A percentile compares a stretch with the other conserved stretches of the same genome.
These are phyloP conservation scores for Staphylotrichum longicolle DNA, from an alignment of 495 filamentous ascomycete species.

Conservation along the genomic window DNA sequence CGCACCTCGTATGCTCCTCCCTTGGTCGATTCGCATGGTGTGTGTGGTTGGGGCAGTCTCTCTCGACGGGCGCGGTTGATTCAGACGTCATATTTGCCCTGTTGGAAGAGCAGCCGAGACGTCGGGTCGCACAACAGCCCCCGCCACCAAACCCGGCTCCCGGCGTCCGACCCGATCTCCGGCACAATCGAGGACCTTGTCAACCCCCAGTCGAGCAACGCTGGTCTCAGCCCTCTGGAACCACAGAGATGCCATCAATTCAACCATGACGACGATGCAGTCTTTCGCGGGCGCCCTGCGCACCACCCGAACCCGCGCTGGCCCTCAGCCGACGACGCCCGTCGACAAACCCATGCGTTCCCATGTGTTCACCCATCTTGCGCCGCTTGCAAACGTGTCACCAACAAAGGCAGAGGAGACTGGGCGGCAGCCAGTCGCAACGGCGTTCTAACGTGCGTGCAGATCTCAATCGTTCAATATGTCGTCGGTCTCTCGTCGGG, in stretches of 20 bases:
- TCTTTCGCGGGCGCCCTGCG: background rate
- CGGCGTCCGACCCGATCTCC: background rate
- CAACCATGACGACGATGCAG: background rate
- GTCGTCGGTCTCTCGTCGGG: slow-evolving; percentile 94
- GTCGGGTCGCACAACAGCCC: slow-evolving; percentile 16
- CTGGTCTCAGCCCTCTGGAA: too few relatives aligned
- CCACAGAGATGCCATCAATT: too few relatives aligned
- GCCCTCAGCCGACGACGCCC: background rate
- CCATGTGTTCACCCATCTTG: too few relatives aligned
- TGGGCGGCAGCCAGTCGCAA: background rate
- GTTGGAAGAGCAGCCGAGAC: background rate
- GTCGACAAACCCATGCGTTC: background rate
- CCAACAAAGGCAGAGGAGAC: background rate
- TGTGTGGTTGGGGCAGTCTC: background rate
- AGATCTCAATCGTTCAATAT: slow-evolving; percentile 45
- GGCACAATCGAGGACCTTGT: background rate
- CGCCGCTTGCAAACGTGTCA: slow-evolving; percentile 18
- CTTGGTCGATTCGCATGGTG: background rate
- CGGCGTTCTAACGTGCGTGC: slow-evolving; percentile 10
- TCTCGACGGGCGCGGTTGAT: background rate
- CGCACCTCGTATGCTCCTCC: background rate
- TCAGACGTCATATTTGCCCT: background rate
- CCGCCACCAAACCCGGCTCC: background rate
- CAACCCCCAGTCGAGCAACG: background rate
- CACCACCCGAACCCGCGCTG: background rate